These are phyloP conservation scores for Beta corolliflora DNA, from an alignment of 179 eudicot genomes.

Conservation along the genomic window DNA sequence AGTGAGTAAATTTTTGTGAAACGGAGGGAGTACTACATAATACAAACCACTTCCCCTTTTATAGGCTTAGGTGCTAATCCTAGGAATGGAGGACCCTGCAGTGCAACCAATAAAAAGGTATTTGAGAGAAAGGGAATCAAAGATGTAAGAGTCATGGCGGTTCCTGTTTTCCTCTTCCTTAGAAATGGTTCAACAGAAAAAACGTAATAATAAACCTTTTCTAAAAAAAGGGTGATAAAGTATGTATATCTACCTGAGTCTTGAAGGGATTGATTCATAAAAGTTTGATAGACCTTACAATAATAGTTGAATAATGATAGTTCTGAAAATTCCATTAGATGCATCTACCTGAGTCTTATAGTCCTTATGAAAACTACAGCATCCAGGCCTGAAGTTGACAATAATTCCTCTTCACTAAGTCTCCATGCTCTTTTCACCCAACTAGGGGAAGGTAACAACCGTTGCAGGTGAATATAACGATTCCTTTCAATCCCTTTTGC, in stretches of 20 bases:
- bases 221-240: neutral
- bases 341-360: constrained; percentile 59
- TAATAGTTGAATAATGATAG: neutral
- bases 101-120: neutral
- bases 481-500: constrained; percentile 29
- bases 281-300: too few relatives aligned
- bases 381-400: constrained; percentile 72
- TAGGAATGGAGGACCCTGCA: neutral
- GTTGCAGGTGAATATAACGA: constrained; percentile 34
- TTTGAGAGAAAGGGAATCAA: neutral
- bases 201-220: neutral
- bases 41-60: neutral
- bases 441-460: constrained; percentile 65
- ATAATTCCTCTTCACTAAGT: constrained; percentile 68
- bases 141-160: neutral
- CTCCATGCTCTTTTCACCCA: constrained; percentile 74
- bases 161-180: neutral
- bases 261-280: neutral
- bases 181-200: neutral
- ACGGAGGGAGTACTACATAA: too few relatives aligned
- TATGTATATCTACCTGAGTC: too few relatives aligned
- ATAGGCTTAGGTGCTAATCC: neutral
- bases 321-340: constrained; percentile 8
- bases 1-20: too few relatives aligned
- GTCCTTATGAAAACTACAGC: constrained; percentile 70